A percentile compares a stretch with the other conserved stretches of the same genome.
Evolutionary conservation across 1,284 basidiomycete species (phyloP).

Genomic region (Ceratobasidium sp.): DNA sequence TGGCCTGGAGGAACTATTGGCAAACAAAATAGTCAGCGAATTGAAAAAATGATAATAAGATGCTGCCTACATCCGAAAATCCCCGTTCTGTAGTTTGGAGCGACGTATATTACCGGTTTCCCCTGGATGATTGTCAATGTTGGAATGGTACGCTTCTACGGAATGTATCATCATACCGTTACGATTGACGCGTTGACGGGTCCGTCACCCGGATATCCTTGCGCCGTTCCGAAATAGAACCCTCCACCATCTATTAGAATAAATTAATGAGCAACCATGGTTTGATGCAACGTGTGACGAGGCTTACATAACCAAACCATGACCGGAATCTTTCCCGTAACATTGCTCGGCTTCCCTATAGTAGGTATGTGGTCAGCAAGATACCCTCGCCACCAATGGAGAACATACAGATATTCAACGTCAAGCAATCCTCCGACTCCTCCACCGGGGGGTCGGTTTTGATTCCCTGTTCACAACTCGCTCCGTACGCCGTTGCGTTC

Average conservation of each 20-base stretch:
- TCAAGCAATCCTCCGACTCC: slow-evolving; percentile 59
- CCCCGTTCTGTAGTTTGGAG: slow-evolving; percentile 54
- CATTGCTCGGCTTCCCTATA: slow-evolving; percentile 20
- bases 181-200: not conserved
- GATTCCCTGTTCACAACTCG: slow-evolving; percentile 16
- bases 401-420: slow-evolving; percentile 57
- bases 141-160: no score
- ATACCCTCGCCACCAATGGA: slow-evolving; percentile 28
- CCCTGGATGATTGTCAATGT: slow-evolving; percentile 21
- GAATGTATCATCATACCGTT: slow-evolving; percentile 3
- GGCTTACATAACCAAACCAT: slow-evolving; percentile 55
- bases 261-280: not conserved
- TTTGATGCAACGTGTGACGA: not conserved
- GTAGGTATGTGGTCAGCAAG: slow-evolving; percentile 46
- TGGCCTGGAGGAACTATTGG: slow-evolving; percentile 53
- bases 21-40: slow-evolving; percentile 29
- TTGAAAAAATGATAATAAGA: slow-evolving; percentile 30
- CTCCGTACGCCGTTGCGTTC: slow-evolving; percentile 33
- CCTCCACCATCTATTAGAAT: slow-evolving; percentile 54
- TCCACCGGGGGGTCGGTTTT: not conserved
- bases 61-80: slow-evolving; percentile 19
- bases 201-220: slow-evolving; percentile 13
- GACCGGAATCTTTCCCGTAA: slow-evolving; percentile 54
- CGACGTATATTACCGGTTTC: slow-evolving; percentile 53
- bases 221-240: slow-evolving; percentile 49